These are phyloP conservation scores for Protomyces inundatus DNA, from an alignment of 1,139 yeast species.

Conservation along the genomic window DNA sequence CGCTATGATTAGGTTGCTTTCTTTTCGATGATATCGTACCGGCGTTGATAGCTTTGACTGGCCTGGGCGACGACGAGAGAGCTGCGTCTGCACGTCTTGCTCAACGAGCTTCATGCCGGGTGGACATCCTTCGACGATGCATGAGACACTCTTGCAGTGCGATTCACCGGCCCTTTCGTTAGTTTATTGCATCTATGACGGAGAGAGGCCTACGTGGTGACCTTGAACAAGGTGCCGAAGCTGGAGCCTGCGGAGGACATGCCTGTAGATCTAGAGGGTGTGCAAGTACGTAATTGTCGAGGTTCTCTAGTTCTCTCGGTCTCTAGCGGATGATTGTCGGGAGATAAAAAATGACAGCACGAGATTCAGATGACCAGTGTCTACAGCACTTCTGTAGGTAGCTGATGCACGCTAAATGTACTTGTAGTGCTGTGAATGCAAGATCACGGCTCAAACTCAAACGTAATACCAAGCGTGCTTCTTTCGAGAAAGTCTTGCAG, in stretches of 20 bases:
- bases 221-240: slow-evolving; percentile 32
- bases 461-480: slow-evolving; percentile 5
- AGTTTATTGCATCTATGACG: not conserved
- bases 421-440: too few species aligned
- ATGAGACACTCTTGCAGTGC: slow-evolving; percentile 97
- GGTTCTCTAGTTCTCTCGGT: too few species aligned
- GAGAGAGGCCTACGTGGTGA: slow-evolving; percentile 25
- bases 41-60: slow-evolving; percentile 91
- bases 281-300: too few species aligned
- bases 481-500: not conserved
- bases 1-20: slow-evolving; percentile 38
- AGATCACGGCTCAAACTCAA: slow-evolving; percentile 5
- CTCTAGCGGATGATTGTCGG: too few species aligned
- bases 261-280: too few species aligned
- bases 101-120: slow-evolving; percentile 85
- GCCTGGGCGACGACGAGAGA: slow-evolving; percentile 96
- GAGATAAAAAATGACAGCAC: too few species aligned
- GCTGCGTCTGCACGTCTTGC: slow-evolving; percentile 87
- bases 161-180: slow-evolving; percentile 66
- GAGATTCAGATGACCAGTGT: too few species aligned
- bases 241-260: slow-evolving; percentile 29
- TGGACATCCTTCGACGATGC: slow-evolving; percentile 97
- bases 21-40: slow-evolving; percentile 32
- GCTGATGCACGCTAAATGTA: too few species aligned
- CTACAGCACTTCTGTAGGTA: too few species aligned